Base-by-base conservation (phyloP, 805 yeast species). In the Saccharomycopsis lassenensis region DNA sequence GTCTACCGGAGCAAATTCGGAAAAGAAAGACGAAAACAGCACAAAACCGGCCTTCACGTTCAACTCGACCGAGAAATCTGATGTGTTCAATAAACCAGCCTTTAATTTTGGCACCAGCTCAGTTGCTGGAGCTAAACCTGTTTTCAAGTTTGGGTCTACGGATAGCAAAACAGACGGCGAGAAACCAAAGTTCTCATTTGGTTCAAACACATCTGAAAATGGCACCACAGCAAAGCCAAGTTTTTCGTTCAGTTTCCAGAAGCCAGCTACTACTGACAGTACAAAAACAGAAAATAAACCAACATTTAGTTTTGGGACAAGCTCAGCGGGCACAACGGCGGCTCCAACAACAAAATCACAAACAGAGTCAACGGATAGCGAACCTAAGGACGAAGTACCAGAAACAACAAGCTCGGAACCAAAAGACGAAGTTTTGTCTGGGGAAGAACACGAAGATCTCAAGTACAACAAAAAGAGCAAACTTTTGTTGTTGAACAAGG, bases 401-500 rank as follows among this genome's bases (percentile, higher is more conserved):
- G 31, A 21, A 2, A 14, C 11, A 16, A 21, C 25, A 17, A 30
- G 31, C 24, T 16, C 24, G 5, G 20, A 28, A 12, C 32, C 36
- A 11, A 20, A 16, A 11, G 37, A 37, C 14, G 46, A 32, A 25
- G 29, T 18, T 7, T 27, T 40, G 8, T 37, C 44, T 7, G 39
- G 35, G 2, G 46, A 43, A 37, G 44, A 43, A 27, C 28, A 37
- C 17, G 45, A 43, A 36, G 35, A 31, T 4, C 29, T 36, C 28
- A 40, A 35, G 24, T 43, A 26, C 20, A 37, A 31, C 29, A 26
- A 29, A 16, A 31, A 35, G 17, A 29, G 37, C 17, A 40, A 40
- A 20, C 29, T 37, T 10, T 37, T 35, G 8, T 21, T 28, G 12
- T 16, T 40, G 15, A 36, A 35, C 18, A 35, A 35, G n/a, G 35